Percentiles rank a stretch among this genome's conserved stretches.
These are phyloP conservation scores for Saprolegnia parasitica DNA, from an alignment of 352 stramenopile genomes.

Conservation along the genomic window DNA sequence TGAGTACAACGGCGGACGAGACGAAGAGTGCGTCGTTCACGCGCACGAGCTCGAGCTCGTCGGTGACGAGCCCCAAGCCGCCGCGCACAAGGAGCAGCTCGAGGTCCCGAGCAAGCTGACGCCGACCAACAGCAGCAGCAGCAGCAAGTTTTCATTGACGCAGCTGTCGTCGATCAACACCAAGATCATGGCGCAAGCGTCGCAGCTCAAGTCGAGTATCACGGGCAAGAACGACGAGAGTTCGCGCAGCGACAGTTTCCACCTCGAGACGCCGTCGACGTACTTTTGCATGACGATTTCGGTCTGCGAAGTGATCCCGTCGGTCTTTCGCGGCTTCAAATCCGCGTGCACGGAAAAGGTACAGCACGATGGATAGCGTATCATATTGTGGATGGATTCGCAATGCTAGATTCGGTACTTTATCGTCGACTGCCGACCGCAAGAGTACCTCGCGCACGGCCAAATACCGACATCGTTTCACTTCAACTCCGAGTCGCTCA, in stretches of 20 bases:
- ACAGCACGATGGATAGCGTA: not conserved
- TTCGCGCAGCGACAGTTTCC: constrained; percentile 26
- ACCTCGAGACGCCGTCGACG: constrained; percentile 32
- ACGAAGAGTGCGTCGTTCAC: constrained; percentile 2
- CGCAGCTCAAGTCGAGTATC: constrained; percentile 23
- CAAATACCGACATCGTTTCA: constrained; percentile 73
- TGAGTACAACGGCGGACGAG: not conserved
- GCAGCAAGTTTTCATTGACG: constrained; percentile 10
- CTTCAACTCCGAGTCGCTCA: constrained; percentile 63
- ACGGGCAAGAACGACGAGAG: not conserved
- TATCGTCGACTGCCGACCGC: constrained; percentile 65
- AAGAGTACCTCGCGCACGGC: constrained; percentile 40
- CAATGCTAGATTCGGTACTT: constrained; percentile 69
- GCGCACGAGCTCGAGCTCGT: constrained; percentile 15
- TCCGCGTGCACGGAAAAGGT: constrained; percentile 32
- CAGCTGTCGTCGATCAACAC: constrained; percentile 25
- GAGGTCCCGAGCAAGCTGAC: not conserved
- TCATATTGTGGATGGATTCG: constrained; percentile 3
- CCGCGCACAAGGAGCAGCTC: constrained; percentile 21
- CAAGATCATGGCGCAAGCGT: constrained; percentile 23
- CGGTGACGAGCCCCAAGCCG: not conserved
- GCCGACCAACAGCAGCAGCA: not conserved
- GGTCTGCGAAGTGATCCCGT: constrained; percentile 54
- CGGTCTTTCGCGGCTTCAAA: constrained; percentile 69
- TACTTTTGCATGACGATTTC: constrained; percentile 57